These are phyloP conservation scores for Chlamydomonas sp. DNA, from an alignment of 139 green algal species.

Conservation along the genomic window DNA sequence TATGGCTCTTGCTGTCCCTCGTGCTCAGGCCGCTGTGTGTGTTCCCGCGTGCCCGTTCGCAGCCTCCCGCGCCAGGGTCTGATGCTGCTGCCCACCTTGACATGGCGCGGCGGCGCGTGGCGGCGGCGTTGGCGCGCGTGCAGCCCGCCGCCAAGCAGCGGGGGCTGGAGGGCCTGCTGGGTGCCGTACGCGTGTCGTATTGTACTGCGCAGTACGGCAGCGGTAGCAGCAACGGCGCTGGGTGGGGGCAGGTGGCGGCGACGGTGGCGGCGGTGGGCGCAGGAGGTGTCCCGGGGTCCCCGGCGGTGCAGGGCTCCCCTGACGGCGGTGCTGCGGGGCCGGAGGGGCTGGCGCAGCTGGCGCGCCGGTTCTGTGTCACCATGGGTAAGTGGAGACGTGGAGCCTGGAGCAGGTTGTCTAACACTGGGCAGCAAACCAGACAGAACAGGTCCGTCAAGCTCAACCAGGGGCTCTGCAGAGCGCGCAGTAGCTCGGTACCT, in stretches of 20 bases:
- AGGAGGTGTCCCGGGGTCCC: not conserved
- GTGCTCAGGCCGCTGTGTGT: too few species aligned
- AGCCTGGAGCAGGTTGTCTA: too few species aligned
- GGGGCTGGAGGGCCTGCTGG: constrained; percentile 30
- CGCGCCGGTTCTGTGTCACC: not conserved
- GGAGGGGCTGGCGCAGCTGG: not conserved
- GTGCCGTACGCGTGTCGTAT: not conserved
- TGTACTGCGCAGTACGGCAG: not conserved
- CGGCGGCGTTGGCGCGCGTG: not conserved
- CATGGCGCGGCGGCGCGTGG: not conserved
- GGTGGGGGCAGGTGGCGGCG: too few species aligned
- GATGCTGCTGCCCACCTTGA: not conserved
- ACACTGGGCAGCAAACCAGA: not conserved
- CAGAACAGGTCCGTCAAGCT: too few species aligned
- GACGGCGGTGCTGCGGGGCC: not conserved
- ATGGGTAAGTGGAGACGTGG: not conserved
- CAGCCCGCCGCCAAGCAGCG: not conserved
- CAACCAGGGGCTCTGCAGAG: too few species aligned
- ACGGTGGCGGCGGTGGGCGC: too few species aligned
- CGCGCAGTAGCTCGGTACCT: too few species aligned
- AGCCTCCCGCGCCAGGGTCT: too few species aligned
- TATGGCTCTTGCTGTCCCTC: too few species aligned
- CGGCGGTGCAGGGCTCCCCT: not conserved
- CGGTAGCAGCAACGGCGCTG: too few species aligned
- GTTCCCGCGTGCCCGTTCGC: too few species aligned